phyloP scores from a whole-genome alignment of 2,329 filamentous ascomycete species.

The Aspergillus sp. region DNA sequence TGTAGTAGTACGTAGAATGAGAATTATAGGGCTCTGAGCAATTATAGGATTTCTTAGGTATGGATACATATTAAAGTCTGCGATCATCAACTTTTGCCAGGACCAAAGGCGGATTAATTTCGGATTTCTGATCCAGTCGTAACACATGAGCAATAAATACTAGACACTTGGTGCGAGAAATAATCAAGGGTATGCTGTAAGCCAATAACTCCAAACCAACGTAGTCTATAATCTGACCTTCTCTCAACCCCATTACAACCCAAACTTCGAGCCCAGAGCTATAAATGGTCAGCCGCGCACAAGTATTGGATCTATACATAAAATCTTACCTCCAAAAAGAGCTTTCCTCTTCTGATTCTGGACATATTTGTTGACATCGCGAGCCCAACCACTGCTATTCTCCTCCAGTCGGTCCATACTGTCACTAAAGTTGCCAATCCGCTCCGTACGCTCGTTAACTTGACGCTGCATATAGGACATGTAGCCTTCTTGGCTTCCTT shows the following conservation, averaged over 20 bases:
- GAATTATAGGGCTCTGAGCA: no score
- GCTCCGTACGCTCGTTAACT: slow-evolving; percentile 84
- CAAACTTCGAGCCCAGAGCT: slow-evolving; percentile 39
- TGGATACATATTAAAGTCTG: no score
- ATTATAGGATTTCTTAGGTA: no score
- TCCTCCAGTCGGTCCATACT: slow-evolving; percentile 76
- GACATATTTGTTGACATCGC: slow-evolving; percentile 83
- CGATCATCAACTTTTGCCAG: neutral
- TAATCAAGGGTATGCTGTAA: neutral
- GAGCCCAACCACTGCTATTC: slow-evolving; percentile 74
- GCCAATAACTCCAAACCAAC: neutral
- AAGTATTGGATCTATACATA: neutral
- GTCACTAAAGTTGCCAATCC: slow-evolving; percentile 73
- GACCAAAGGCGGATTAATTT: neutral
- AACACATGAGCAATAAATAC: neutral
- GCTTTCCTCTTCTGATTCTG: slow-evolving; percentile 80
- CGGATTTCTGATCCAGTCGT: neutral
- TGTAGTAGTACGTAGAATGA: neutral
- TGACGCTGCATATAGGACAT: slow-evolving; percentile 78
- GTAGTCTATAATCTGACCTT: neutral
- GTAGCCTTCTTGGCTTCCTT: slow-evolving; percentile 56
- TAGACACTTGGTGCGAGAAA: neutral
- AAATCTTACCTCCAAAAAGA: slow-evolving; percentile 56
- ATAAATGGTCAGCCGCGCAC: slow-evolving; percentile 3
- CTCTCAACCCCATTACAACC: slow-evolving; percentile 23